A percentile compares a stretch with the other conserved stretches of the same genome.
phyloP scores from a whole-genome alignment of 306 rosid genomes.

The Vigna angularis region DNA sequence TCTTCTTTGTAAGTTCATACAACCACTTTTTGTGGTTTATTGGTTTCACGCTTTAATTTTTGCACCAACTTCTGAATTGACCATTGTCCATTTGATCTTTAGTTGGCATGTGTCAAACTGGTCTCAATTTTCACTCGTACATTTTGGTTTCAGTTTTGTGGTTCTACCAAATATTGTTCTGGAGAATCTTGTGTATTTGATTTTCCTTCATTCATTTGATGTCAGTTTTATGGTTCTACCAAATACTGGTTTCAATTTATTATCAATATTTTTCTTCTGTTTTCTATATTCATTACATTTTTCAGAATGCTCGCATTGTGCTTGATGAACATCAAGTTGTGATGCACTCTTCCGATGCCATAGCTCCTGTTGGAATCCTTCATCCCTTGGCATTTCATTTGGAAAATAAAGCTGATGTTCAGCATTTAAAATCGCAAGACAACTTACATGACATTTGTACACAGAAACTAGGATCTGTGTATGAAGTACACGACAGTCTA shows the following conservation, averaged over 20 bases:
- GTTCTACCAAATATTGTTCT: background rate
- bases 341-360: constrained; percentile 86
- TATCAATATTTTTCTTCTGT: constrained; percentile 28
- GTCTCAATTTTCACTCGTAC: background rate
- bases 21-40: constrained; percentile 12
- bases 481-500: constrained; percentile 67
- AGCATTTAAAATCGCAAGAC: constrained; percentile 48
- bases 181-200: background rate
- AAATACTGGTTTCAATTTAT: constrained; percentile 16
- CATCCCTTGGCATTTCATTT: constrained; percentile 88
- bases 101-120: constrained; percentile 11
- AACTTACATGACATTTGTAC: constrained; percentile 40
- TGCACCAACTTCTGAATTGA: constrained; percentile 10
- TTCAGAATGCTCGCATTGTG: constrained; percentile 80
- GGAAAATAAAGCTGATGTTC: constrained; percentile 67
- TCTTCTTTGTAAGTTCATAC: constrained; percentile 72
- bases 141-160: constrained; percentile 26
- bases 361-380: constrained; percentile 93
- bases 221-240: constrained; percentile 3
- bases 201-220: background rate
- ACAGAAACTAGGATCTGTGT: constrained; percentile 59
- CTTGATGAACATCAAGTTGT: constrained; percentile 83
- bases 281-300: constrained; percentile 32
- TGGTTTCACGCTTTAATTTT: background rate
- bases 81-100: constrained; percentile 16